Evolutionary conservation across 73 alveolate species (phyloP).

Genomic region (Symbiodinium natans): DNA sequence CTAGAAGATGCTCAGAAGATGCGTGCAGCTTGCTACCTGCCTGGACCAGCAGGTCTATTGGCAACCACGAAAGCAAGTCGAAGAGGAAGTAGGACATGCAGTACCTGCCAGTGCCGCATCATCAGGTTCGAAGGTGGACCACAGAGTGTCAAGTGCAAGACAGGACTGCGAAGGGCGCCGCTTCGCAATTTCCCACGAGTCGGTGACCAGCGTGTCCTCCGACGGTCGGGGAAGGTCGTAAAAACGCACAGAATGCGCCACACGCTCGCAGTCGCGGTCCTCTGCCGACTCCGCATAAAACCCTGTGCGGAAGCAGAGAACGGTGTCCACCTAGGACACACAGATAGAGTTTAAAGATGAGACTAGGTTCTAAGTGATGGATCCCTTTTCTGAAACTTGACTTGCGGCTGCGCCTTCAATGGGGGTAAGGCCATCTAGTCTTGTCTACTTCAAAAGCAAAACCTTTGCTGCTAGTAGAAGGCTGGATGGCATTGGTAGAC

Average conservation of each 20-base stretch:
- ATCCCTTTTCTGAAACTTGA: too few relatives aligned
- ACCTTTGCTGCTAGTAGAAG: too few relatives aligned
- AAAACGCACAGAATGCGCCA: background rate
- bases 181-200: slow-evolving; percentile 78
- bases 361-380: too few relatives aligned
- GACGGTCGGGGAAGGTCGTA: background rate
- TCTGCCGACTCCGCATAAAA: slow-evolving; percentile 47
- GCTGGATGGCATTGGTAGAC: too few relatives aligned
- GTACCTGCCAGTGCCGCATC: slow-evolving; percentile 23
- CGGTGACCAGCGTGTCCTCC: slow-evolving; percentile 66
- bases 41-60: slow-evolving; percentile 80
- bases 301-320: slow-evolving; percentile 78
- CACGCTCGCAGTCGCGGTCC: background rate
- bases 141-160: background rate
- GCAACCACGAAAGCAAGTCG: slow-evolving; percentile 83
- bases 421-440: background rate
- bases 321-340: slow-evolving; percentile 53
- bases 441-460: too few relatives aligned
- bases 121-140: too few relatives aligned
- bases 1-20: background rate
- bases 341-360: too few relatives aligned
- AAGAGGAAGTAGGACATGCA: slow-evolving; percentile 88
- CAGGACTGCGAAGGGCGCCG: background rate
- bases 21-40: background rate
- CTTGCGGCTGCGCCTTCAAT: too few relatives aligned